phyloP scores from a whole-genome alignment of 352 stramenopile species.

The Pythium vanterpoolii region DNA sequence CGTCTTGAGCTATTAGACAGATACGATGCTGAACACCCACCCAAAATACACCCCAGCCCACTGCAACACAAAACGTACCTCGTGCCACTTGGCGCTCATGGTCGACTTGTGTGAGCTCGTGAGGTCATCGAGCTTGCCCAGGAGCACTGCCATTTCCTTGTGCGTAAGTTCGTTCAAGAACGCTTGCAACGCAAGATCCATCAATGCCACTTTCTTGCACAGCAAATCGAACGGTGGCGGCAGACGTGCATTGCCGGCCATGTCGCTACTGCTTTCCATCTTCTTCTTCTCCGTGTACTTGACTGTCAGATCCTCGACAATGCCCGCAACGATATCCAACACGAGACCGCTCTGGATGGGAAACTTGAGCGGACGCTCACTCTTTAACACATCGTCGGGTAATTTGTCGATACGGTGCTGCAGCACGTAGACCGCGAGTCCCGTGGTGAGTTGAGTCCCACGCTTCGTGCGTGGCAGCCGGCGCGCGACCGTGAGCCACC shows the following conservation, averaged over 20 bases:
- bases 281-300: slow-evolving; percentile 68
- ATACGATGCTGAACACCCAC: neutral
- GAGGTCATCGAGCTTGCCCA: slow-evolving; percentile 69
- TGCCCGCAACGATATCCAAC: slow-evolving; percentile 73
- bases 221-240: slow-evolving; percentile 63
- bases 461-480: slow-evolving; percentile 68
- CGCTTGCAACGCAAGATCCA: slow-evolving; percentile 76
- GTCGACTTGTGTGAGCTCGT: slow-evolving; percentile 73
- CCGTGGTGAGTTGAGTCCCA: slow-evolving; percentile 73
- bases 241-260: neutral
- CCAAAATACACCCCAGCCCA: neutral
- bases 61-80: slow-evolving; percentile 30
- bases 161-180: slow-evolving; percentile 74
- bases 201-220: slow-evolving; percentile 80
- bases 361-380: slow-evolving; percentile 76
- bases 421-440: slow-evolving; percentile 72
- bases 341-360: slow-evolving; percentile 73
- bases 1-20: slow-evolving; percentile 55
- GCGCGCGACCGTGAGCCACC: slow-evolving; percentile 71
- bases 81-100: slow-evolving; percentile 82
- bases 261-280: slow-evolving; percentile 30
- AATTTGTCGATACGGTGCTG: slow-evolving; percentile 76
- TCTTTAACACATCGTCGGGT: slow-evolving; percentile 33
- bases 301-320: slow-evolving; percentile 71
- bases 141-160: slow-evolving; percentile 64